A percentile compares a stretch with the other conserved stretches of the same genome.
Conservation (phyloP, 2,329 filamentous ascomycete genomes). For the Dendryphion nanum region DNA sequence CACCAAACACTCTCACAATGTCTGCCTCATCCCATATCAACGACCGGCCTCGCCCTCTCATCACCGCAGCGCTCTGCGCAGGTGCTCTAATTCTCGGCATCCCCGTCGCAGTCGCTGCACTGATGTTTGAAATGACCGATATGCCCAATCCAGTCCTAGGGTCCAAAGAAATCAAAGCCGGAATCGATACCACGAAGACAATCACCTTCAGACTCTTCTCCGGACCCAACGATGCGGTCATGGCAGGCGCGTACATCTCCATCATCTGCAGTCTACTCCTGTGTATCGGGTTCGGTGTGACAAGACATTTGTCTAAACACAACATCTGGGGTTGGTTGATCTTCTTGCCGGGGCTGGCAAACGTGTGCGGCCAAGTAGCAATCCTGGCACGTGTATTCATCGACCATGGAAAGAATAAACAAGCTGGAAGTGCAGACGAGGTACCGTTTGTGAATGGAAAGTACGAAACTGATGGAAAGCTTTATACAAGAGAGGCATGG, state of each 20-base stretch:
- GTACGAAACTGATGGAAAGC: slow-evolving; percentile 6
- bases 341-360: neutral
- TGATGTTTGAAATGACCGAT: slow-evolving; percentile 2
- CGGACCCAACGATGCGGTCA: slow-evolving; percentile 4
- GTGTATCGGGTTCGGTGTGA: neutral
- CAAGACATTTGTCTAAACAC: slow-evolving; percentile 1
- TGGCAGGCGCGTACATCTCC: slow-evolving; percentile 6
- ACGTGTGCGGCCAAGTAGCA: slow-evolving; percentile 5
- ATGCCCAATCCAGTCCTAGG: slow-evolving; percentile 5
- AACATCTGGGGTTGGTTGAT: slow-evolving; percentile 5
- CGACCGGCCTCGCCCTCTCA: slow-evolving; percentile 1
- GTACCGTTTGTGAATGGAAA: slow-evolving; percentile 2
- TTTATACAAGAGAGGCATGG: slow-evolving; percentile 6
- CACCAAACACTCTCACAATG: neutral
- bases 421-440: slow-evolving; percentile 3
- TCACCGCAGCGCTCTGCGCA: slow-evolving; percentile 1
- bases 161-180: slow-evolving; percentile 5
- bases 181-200: slow-evolving; percentile 2
- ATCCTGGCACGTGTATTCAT: slow-evolving; percentile 2
- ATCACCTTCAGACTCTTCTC: slow-evolving; percentile 4
- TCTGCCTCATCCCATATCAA: neutral
- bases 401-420: slow-evolving; percentile 1
- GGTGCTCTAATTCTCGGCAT: slow-evolving; percentile 3
- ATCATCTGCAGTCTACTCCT: slow-evolving; percentile 2
- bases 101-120: slow-evolving; percentile 3